Base-by-base conservation (phyloP, 805 yeast species). In the Candida bentonensis region DNA sequence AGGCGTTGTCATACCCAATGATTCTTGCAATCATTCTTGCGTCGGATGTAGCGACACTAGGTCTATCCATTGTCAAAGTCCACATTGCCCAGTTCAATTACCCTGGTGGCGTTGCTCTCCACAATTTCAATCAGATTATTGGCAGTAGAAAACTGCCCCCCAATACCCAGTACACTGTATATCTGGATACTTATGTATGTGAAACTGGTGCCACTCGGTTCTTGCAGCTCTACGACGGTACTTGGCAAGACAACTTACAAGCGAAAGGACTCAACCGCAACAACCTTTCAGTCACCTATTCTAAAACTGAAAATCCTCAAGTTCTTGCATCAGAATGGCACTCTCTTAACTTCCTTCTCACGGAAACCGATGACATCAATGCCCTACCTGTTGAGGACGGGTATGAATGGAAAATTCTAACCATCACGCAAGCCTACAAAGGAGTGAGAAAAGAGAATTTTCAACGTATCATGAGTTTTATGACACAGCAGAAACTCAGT, bases 131-230 rank as follows among this genome's bases (percentile, higher is more conserved):
- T 53, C 52, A 65, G 7, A 57, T 65, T 36, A 17, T 30, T 30
- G 36, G 20, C 13, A 15, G 7, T n/a, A 11, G n/a, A n/a, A n/a
- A 11, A 5, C n/a, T 4, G 22, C 42, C 51, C 26, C 21, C 45
- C 30, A 43, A 48, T 3, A 54, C 55, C 22, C 43, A 45, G 5
- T 47, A 66, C 15, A 60, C 68, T 0, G 76, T 88, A 7, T 95
- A 88, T 59, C 63, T 85, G 64, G 94, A 83, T 53, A 79, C 80
- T 2, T 74, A 82, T 0, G 72, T 89, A 0, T 84, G 95, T 54
- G 86, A 85, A 92, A 77, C 89, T 1, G 97, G 97, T 5, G 79
- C 78, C 3, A 74, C 88, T 2, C 67, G 75, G 43, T 89, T 89
- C 63, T 4, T 49, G 47, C n/a, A 60, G 40, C 50, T 45, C 21